These are phyloP conservation scores for Cucurbita maxima DNA, from an alignment of 306 rosid species.

Conservation along the genomic window DNA sequence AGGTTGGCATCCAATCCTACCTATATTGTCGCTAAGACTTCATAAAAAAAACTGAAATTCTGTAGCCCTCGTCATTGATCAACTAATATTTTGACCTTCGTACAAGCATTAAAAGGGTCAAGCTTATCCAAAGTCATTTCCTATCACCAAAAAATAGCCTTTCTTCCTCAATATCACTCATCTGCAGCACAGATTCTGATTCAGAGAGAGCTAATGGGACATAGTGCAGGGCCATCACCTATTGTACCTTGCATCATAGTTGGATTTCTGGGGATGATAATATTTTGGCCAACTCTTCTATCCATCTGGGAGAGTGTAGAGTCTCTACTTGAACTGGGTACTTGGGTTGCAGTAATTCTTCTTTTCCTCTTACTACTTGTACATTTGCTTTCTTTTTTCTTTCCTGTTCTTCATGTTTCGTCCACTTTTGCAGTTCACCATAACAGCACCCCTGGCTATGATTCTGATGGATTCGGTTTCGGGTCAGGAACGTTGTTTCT, in stretches of 20 bases:
- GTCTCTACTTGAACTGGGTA: slow-evolving; percentile 12
- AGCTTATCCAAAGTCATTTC: background rate
- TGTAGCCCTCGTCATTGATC: background rate
- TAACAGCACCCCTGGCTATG: background rate
- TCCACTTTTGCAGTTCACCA: slow-evolving; percentile 1
- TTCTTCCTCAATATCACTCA: background rate
- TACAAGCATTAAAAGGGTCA: background rate
- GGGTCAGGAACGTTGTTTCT: slow-evolving; percentile 21
- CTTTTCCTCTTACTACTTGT: slow-evolving; percentile 15
- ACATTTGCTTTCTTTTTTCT: slow-evolving; percentile 8
- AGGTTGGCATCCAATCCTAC: slow-evolving; percentile 9
- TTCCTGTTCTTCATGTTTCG: slow-evolving; percentile 11
- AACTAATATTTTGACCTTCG: slow-evolving; percentile 3
- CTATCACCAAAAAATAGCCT: slow-evolving; percentile 1
- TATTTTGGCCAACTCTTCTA: slow-evolving; percentile 27
- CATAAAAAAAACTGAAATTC: background rate
- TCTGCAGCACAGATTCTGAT: background rate
- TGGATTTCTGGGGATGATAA: slow-evolving; percentile 28
- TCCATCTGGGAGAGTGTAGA: slow-evolving; percentile 21
- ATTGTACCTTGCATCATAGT: slow-evolving; percentile 43
- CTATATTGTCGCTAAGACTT: background rate
- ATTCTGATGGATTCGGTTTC: slow-evolving; percentile 16
- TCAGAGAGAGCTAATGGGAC: slow-evolving; percentile 20
- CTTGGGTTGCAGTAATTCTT: slow-evolving; percentile 11
- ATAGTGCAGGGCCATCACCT: slow-evolving; percentile 53